Conservation (phyloP, 208 protist species). For the Phytomonas francai region DNA sequence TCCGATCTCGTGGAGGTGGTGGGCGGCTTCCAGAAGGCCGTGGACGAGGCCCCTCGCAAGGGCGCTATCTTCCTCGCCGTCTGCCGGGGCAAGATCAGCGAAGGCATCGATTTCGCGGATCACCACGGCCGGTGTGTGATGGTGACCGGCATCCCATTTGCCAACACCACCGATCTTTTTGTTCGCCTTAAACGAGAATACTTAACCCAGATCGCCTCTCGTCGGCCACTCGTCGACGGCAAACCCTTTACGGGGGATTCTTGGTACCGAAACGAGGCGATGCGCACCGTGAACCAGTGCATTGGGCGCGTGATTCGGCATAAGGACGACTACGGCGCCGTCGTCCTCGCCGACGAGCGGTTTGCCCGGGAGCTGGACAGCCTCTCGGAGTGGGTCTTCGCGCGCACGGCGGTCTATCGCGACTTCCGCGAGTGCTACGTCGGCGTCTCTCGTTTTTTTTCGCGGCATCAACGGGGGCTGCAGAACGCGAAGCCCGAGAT, state of each 20-base stretch:
- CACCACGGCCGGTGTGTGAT: conserved; percentile 92
- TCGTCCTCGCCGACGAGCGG: conserved; percentile 95
- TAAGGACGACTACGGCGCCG: conserved; percentile 93
- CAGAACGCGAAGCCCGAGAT: conserved; percentile 7
- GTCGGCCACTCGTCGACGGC: conserved; percentile 59
- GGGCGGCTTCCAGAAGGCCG: conserved; percentile 57
- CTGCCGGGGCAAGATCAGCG: conserved; percentile 95
- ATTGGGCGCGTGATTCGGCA: conserved; percentile 97
- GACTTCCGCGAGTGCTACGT: conserved; percentile 70
- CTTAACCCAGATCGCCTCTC: conserved; percentile 48
- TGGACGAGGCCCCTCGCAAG: conserved; percentile 28
- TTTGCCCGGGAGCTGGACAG: conserved; percentile 35
- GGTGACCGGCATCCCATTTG: conserved; percentile 92
- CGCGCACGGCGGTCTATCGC: conserved; percentile 24
- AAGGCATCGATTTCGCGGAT: conserved; percentile 97
- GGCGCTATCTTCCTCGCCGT: conserved; percentile 95
- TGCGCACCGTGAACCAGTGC: conserved; percentile 96
- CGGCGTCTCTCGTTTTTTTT: conserved; percentile 61
- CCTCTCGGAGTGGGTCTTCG: conserved; percentile 66
- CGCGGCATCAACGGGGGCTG: conserved; percentile 5
- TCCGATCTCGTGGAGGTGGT: conserved; percentile 52
- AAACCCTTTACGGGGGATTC: conserved; percentile 81
- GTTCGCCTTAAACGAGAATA: conserved; percentile 80
- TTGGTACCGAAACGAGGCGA: conserved; percentile 95
- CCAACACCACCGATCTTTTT: conserved; percentile 86